A percentile compares a stretch with the other conserved stretches of the same genome.
These are phyloP conservation scores for Amanita pseudoporphyria DNA, from an alignment of 768 basidiomycete species.

Conservation along the genomic window DNA sequence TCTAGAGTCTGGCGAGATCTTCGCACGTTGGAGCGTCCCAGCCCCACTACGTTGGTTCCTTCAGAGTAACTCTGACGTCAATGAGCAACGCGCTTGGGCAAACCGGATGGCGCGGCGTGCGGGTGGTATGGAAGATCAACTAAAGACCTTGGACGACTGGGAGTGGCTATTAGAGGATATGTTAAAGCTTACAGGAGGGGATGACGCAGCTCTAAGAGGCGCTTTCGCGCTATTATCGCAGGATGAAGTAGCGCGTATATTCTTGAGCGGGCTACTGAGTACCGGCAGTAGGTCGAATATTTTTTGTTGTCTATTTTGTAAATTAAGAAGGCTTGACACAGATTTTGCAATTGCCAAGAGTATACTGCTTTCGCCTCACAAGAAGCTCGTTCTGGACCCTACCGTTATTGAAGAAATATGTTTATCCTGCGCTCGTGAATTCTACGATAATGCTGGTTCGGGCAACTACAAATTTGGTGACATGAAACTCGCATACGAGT, in stretches of 20 bases:
- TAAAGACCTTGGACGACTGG: conserved; percentile 70
- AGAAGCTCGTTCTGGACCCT: conserved; percentile 38
- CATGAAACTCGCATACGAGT: conserved; percentile 96
- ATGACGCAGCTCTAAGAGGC: conserved; percentile 53
- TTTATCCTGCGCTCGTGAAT: conserved; percentile 71
- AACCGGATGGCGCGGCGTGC: conserved; percentile 74
- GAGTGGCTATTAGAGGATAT: conserved; percentile 84
- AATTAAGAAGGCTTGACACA: conserved; percentile 17
- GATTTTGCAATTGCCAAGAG: conserved; percentile 61
- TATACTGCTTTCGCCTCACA: conserved; percentile 40
- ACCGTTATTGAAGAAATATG: conserved; percentile 67
- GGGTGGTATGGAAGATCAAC: conserved; percentile 41
- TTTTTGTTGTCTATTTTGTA: conserved; percentile 7
- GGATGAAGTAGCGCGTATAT: conserved; percentile 72
- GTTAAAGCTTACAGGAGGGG: conserved; percentile 63
- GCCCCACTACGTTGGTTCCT: conserved; percentile 88
- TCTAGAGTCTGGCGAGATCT: conserved; percentile 86
- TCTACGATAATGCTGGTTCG: conserved; percentile 90
- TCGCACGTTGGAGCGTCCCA: conserved; percentile 80
- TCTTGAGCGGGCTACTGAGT: conserved; percentile 77
- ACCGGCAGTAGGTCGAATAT: conserved; percentile 68
- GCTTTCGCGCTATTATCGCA: conserved; percentile 71
- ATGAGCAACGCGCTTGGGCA: conserved; percentile 77
- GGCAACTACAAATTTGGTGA: conserved; percentile 91
- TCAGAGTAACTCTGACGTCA: conserved; percentile 53